Evolutionary conservation across 202 grass and related monocot species (phyloP).

Genomic region (Cymbopogon flexuosus): DNA sequence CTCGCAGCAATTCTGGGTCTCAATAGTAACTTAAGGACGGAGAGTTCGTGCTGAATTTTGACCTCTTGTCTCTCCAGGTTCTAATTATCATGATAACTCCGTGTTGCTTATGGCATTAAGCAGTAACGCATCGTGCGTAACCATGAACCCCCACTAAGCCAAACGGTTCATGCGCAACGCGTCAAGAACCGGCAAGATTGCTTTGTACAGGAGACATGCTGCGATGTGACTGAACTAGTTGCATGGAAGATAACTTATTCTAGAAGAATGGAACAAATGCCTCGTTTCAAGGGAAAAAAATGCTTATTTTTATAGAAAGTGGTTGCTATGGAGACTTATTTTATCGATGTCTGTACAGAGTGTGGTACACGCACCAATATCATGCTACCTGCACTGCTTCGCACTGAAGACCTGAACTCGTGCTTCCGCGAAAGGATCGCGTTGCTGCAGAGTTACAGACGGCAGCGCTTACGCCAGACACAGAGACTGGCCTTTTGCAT

Average conservation of each 20-base stretch:
- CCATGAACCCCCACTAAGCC: neutral
- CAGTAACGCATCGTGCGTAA: slow-evolving; percentile 4
- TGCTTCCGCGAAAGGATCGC: slow-evolving; percentile 14
- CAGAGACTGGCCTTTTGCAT: neutral
- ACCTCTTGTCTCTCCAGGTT: slow-evolving; percentile 28
- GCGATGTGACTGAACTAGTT: slow-evolving; percentile 39
- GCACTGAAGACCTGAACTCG: neutral
- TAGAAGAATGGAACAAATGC: slow-evolving; percentile 33
- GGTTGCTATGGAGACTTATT: slow-evolving; percentile 14
- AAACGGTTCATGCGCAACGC: slow-evolving; percentile 1
- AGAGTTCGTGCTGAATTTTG: slow-evolving; percentile 42
- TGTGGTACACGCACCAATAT: slow-evolving; percentile 22
- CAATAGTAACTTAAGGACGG: slow-evolving; percentile 28
- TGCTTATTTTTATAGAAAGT: slow-evolving; percentile 21
- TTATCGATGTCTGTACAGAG: slow-evolving; percentile 18
- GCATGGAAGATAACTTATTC: slow-evolving; percentile 38
- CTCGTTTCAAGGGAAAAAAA: slow-evolving; percentile 1
- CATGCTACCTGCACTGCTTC: slow-evolving; percentile 4
- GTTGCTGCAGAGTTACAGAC: neutral
- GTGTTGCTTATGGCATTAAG: slow-evolving; percentile 22
- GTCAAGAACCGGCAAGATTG: neutral
- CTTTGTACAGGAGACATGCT: slow-evolving; percentile 3
- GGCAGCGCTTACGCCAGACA: neutral
- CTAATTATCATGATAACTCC: slow-evolving; percentile 35
- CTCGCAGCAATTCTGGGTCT: slow-evolving; percentile 35